phyloP scores from a whole-genome alignment of 176 grass and related monocot genomes.

The Puccinellia tenuiflora region DNA sequence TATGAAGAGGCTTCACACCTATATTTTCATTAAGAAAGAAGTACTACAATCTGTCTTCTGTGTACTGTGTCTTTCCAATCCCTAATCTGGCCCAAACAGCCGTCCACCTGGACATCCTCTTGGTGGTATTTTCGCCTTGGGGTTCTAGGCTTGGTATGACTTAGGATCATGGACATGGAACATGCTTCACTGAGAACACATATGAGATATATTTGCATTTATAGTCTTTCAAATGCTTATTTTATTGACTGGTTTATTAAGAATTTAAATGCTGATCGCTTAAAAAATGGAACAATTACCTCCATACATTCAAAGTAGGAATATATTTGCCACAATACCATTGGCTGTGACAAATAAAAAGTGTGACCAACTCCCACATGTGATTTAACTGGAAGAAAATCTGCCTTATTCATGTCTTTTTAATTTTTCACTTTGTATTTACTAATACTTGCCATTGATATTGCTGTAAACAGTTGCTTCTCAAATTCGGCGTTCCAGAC shows the following conservation, averaged over 20 bases:
- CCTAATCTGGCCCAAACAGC: neutral
- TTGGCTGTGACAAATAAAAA: neutral
- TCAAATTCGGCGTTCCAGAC: constrained; percentile 84
- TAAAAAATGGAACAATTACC: neutral
- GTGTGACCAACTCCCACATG: neutral
- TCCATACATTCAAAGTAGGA: neutral
- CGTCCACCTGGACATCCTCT: neutral
- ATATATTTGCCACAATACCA: neutral
- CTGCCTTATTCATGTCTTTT: neutral
- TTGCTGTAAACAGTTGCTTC: constrained; percentile 58
- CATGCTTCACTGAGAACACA: neutral
- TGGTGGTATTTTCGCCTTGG: neutral
- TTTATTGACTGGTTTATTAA: neutral
- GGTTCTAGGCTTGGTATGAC: neutral
- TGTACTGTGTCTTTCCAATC: neutral
- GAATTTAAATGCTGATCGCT: neutral
- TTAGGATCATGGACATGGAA: constrained; percentile 8
- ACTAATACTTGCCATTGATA: constrained; percentile 14
- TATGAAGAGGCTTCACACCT: neutral
- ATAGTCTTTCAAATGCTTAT: constrained; percentile 2
- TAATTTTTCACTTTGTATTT: neutral
- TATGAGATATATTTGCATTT: neutral
- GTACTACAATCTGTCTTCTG: neutral
- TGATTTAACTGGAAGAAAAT: neutral
- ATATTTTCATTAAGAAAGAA: neutral